Conservation (phyloP, 441 rosid genomes). For the Syzygium malaccense region DNA sequence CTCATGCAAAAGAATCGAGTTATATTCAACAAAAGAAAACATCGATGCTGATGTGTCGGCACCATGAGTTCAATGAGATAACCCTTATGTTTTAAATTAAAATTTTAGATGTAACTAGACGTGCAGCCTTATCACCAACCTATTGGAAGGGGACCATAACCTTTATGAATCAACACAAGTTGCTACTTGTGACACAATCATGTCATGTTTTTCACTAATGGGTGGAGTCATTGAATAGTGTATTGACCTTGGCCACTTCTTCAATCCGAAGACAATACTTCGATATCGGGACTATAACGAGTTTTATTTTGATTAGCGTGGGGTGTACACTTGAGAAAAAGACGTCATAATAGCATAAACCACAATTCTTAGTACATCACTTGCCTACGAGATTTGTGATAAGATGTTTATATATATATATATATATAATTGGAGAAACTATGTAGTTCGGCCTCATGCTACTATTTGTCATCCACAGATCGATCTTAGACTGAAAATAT, state of each 20-base stretch:
- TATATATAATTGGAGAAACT: neutral
- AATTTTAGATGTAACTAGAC: neutral
- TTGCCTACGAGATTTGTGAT: neutral
- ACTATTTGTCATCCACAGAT: neutral
- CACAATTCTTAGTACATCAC: neutral
- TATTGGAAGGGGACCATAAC: neutral
- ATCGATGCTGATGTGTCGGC: neutral
- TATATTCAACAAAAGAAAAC: neutral
- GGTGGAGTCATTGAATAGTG: neutral
- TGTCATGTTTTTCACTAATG: neutral
- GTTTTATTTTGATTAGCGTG: neutral
- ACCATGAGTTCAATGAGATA: neutral
- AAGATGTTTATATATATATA: neutral
- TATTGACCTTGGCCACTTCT: neutral
- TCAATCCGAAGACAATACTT: neutral
- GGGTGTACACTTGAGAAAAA: neutral
- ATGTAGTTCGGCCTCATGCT: neutral
- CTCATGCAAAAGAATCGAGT: neutral
- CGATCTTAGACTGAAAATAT: neutral
- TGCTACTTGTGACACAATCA: neutral
- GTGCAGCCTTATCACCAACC: neutral
- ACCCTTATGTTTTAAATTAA: neutral
- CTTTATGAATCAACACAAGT: neutral
- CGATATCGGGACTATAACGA: neutral
- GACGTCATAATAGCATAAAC: neutral